Conservation (phyloP, 2,329 filamentous ascomycete species). For the Pseudohalonectria lignicola region DNA sequence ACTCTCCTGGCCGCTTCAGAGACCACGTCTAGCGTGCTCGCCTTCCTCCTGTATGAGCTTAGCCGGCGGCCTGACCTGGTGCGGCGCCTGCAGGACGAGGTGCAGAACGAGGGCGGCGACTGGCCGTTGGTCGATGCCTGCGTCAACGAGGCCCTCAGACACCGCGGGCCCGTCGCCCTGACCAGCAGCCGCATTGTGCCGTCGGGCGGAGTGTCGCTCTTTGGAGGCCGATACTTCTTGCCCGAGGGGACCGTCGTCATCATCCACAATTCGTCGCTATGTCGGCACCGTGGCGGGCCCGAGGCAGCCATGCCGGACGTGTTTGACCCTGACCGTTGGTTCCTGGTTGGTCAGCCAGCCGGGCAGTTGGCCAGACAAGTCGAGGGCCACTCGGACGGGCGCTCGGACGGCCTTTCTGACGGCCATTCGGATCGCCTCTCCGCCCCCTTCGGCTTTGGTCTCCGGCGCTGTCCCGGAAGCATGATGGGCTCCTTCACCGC, state of each 20-base stretch:
- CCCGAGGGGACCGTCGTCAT: neutral
- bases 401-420: too few relatives aligned
- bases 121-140: neutral
- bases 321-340: too few relatives aligned
- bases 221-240: neutral
- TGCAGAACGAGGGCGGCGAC: neutral
- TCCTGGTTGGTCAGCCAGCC: too few relatives aligned
- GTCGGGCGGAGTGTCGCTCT: neutral
- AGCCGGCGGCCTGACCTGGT: neutral
- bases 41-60: neutral
- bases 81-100: neutral
- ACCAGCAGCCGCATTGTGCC: neutral
- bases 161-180: neutral
- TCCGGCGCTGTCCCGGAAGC: neutral
- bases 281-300: too few relatives aligned
- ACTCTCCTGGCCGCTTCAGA: neutral
- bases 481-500: neutral
- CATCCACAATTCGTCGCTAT: neutral
- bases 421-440: too few relatives aligned
- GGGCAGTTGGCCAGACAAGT: too few relatives aligned
- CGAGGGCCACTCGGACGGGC: too few relatives aligned
- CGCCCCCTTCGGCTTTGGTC: neutral
- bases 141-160: neutral
- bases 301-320: too few relatives aligned
- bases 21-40: neutral